Base-by-base conservation (phyloP, 176 grass and related monocot species). In the Bolboschoenus planiculmis region DNA sequence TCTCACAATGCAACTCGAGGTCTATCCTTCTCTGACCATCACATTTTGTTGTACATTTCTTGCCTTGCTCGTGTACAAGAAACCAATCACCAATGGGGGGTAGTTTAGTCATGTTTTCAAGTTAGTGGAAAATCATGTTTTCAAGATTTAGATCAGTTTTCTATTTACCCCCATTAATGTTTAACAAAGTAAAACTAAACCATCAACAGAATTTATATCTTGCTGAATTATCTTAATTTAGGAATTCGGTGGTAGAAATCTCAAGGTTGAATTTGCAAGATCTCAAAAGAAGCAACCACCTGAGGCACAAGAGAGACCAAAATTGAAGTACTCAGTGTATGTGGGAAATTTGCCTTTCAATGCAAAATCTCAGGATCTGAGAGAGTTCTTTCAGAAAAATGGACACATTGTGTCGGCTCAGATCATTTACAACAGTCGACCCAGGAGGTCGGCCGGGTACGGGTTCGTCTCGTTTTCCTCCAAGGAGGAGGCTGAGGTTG, bases 381-480 rank as follows among this genome's bases (percentile, higher is more conserved):
- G 86, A 56, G 92, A 95, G 59, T 83, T 98, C 26, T 95, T 95
- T 84, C 83, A 81, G 30, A 88, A 83, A 15, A 78, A 75, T 29
- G 84, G 85, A 86, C 88, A 85, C 55, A 75, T 98, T 0, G 33
- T 92, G 83, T 95, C 95, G 80, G 85, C 84, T 85, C 86, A 98
- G 86, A 83, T 98, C 56, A 85, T 98, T 78, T 98, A 89, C 55
- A 87, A 98, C 48, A 95, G 75, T 46, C 90, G 84, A 79, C 92
- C 92, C 34, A 93, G 95, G 84, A 91, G 89, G 80, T 91, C 95
- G 46, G 90, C 95, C 51, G 95, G 95, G 29, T 98, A 94, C 64
- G 95, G 87, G 47, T 98, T 95, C 86, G 81, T 94, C 80, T 85
- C 92, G 23, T 98, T 93, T 80, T 85, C 87, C n/a, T 91, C 92